Conservation (phyloP, 768 basidiomycete genomes). For the Tylopilus vinaceipallidus region DNA sequence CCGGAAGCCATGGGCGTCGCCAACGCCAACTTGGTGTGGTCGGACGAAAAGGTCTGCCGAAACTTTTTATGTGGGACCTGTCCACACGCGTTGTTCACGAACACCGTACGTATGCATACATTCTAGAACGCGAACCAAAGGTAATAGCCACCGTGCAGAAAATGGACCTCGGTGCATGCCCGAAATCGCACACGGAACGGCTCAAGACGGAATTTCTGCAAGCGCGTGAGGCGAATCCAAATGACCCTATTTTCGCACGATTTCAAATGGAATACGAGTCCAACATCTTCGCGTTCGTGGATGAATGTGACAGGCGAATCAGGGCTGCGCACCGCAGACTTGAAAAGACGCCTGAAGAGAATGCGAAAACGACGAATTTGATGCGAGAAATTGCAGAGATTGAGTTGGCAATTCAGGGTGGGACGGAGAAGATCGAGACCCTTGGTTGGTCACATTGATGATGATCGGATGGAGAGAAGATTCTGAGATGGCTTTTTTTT, state of each 20-base stretch:
- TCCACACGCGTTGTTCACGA: slow-evolving; percentile 95
- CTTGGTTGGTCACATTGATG: slow-evolving; percentile 54
- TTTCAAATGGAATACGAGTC: slow-evolving; percentile 96
- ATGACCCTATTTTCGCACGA: slow-evolving; percentile 75
- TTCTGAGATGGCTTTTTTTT: slow-evolving; percentile 1
- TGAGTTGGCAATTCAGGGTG: slow-evolving; percentile 97
- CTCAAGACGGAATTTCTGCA: slow-evolving; percentile 88
- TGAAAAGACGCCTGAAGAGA: slow-evolving; percentile 99
- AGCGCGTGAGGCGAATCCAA: slow-evolving; percentile 72
- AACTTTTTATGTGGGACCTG: slow-evolving; percentile 99
- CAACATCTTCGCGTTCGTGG: slow-evolving; percentile 94
- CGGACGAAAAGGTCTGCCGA: slow-evolving; percentile 95
- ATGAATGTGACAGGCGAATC: slow-evolving; percentile 97
- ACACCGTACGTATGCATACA: slow-evolving; percentile 71
- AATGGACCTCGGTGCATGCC: slow-evolving; percentile 99
- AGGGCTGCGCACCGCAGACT: slow-evolving; percentile 88
- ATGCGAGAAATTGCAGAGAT: slow-evolving; percentile 99
- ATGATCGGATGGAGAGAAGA: slow-evolving; percentile 2
- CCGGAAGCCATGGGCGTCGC: slow-evolving; percentile 98
- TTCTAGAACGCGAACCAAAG: neutral
- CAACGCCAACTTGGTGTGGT: slow-evolving; percentile 89
- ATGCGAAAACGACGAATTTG: slow-evolving; percentile 96
- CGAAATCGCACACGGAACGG: slow-evolving; percentile 93
- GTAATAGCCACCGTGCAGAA: slow-evolving; percentile 46
- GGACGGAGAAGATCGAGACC: slow-evolving; percentile 96